Conservation (phyloP, 1,139 yeast species). For the Scheffersomyces illinoinensis region DNA sequence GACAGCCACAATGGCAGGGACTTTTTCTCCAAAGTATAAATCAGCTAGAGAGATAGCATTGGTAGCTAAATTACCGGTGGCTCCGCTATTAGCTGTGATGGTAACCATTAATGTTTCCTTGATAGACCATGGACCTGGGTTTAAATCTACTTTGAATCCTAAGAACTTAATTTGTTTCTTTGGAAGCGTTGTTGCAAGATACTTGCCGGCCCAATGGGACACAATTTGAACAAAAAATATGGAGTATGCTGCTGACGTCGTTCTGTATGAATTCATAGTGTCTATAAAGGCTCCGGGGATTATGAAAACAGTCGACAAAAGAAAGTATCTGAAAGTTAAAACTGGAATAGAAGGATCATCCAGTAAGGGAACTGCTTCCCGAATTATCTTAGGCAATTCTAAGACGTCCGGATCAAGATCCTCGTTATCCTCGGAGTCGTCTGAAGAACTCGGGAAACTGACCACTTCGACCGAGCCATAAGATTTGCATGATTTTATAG, state of each 20-base stretch:
- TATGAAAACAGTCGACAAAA: slow-evolving; percentile 39
- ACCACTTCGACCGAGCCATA: neutral
- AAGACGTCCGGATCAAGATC: slow-evolving; percentile 16
- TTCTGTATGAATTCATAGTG: slow-evolving; percentile 49
- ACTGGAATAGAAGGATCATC: slow-evolving; percentile 39
- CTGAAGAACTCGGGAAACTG: neutral
- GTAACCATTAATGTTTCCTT: slow-evolving; percentile 47
- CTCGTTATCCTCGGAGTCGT: slow-evolving; percentile 4
- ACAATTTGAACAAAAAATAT: slow-evolving; percentile 48
- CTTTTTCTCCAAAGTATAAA: slow-evolving; percentile 33
- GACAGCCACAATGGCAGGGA: slow-evolving; percentile 31
- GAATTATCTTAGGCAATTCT: slow-evolving; percentile 29
- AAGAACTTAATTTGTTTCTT: slow-evolving; percentile 19
- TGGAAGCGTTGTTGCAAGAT: slow-evolving; percentile 37
- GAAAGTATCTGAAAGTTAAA: slow-evolving; percentile 42
- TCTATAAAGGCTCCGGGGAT: slow-evolving; percentile 51
- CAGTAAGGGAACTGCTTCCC: slow-evolving; percentile 34
- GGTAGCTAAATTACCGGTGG: slow-evolving; percentile 48
- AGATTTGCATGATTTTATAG: neutral
- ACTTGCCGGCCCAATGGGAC: slow-evolving; percentile 44
- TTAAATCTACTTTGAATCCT: slow-evolving; percentile 25
- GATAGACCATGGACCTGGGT: slow-evolving; percentile 51
- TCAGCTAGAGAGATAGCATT: slow-evolving; percentile 43
- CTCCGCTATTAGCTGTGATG: slow-evolving; percentile 47
- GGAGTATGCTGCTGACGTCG: slow-evolving; percentile 49